Evolutionary conservation across 805 yeast species (phyloP).

Genomic region (Yamadazyma kitorensis): DNA sequence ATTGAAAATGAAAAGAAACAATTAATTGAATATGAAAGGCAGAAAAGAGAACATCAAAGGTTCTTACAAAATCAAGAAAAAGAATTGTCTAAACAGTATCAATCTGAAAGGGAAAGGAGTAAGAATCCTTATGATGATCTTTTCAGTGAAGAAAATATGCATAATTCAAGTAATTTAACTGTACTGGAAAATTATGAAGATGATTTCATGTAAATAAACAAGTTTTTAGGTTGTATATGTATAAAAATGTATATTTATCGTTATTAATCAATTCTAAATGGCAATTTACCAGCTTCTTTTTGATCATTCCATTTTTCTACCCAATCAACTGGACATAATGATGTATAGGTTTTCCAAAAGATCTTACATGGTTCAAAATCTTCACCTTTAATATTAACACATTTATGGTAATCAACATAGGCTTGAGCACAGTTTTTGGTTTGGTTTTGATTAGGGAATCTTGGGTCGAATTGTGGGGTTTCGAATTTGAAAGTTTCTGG

Average conservation of each 20-base stretch:
- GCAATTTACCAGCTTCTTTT: slow-evolving; percentile 56
- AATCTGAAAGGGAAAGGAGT: slow-evolving; percentile 37
- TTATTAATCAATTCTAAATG: slow-evolving; percentile 34
- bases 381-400: slow-evolving; percentile 95
- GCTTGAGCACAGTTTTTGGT: slow-evolving; percentile 98
- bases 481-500: slow-evolving; percentile 40
- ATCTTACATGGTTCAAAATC: slow-evolving; percentile 97
- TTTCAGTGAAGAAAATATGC: slow-evolving; percentile 29
- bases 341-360: slow-evolving; percentile 85
- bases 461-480: slow-evolving; percentile 68
- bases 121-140: slow-evolving; percentile 32
- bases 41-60: slow-evolving; percentile 39
- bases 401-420: slow-evolving; percentile 96
- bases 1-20: slow-evolving; percentile 25
- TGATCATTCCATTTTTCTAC: slow-evolving; percentile 86
- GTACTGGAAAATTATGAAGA: slow-evolving; percentile 16
- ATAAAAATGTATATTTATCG: slow-evolving; percentile 6
- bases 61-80: slow-evolving; percentile 24
- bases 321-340: slow-evolving; percentile 86
- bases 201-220: slow-evolving; percentile 13
- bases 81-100: slow-evolving; percentile 34
- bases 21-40: slow-evolving; percentile 32
- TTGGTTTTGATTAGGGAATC: slow-evolving; percentile 97
- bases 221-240: not conserved
- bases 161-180: slow-evolving; percentile 13